These are phyloP conservation scores for Plasmodium inui DNA, from an alignment of 169 alveolate genomes.

Conservation along the genomic window DNA sequence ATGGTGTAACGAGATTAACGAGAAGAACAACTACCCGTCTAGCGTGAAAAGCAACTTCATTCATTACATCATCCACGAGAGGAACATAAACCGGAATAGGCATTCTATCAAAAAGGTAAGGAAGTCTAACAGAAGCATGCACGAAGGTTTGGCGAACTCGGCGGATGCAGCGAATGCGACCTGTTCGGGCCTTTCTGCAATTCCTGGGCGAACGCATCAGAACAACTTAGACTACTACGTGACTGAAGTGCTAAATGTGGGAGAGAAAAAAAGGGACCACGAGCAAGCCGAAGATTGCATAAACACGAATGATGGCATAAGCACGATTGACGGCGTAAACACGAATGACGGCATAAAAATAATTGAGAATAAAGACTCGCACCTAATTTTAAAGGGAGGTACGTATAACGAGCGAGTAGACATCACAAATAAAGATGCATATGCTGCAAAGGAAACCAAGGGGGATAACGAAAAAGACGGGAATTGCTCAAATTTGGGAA, in stretches of 20 bases:
- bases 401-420: neutral
- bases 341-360: neutral
- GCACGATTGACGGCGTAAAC: no score
- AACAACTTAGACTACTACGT: neutral
- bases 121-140: neutral
- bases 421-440: neutral
- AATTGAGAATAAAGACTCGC: neutral
- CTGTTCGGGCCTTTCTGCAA: neutral
- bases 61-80: constrained; percentile 37
- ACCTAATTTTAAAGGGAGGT: neutral
- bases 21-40: constrained; percentile 40
- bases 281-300: neutral
- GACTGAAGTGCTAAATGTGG: constrained; percentile 19
- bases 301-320: no score
- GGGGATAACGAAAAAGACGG: neutral
- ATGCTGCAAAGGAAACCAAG: neutral
- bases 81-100: neutral
- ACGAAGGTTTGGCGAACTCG: neutral
- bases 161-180: neutral
- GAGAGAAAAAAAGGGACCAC: neutral
- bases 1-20: constrained; percentile 59
- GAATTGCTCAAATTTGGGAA: constrained; percentile 14
- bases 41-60: constrained; percentile 25
- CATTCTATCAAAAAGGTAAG: neutral
- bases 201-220: neutral